phyloP scores from a whole-genome alignment of 306 rosid genomes.

The Castanea crenata region DNA sequence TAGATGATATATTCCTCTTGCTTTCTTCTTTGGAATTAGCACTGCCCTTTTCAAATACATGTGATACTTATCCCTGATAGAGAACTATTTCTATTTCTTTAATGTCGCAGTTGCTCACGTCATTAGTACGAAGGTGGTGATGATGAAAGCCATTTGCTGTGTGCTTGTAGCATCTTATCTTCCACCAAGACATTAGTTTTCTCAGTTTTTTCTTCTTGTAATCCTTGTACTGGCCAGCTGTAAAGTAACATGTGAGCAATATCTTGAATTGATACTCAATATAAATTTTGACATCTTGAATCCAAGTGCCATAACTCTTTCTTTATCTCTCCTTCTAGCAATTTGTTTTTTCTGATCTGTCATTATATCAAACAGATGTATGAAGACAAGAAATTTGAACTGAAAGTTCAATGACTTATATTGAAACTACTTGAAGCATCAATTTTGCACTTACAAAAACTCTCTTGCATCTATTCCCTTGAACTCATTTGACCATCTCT shows the following conservation, averaged over 20 bases:
- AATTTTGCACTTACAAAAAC: background rate
- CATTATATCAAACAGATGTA: background rate
- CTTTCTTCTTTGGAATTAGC: background rate
- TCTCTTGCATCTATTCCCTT: background rate
- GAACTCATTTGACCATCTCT: background rate
- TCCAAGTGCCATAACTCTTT: background rate
- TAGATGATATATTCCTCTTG: background rate
- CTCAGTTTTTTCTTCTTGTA: background rate
- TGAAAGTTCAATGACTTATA: background rate
- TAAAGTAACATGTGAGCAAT: background rate
- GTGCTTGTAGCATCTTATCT: background rate
- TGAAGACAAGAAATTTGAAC: background rate
- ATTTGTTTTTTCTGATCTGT: background rate
- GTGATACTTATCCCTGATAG: constrained; percentile 20
- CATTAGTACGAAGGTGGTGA: constrained; percentile 91
- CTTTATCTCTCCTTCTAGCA: background rate
- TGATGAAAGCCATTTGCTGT: background rate
- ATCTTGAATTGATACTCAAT: background rate
- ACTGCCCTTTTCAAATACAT: background rate
- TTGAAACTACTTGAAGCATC: background rate
- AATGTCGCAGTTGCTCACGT: constrained; percentile 78
- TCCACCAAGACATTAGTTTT: constrained; percentile 2
- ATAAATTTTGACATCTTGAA: background rate
- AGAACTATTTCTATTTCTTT: constrained; percentile 9
- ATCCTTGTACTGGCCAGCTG: background rate